These are phyloP conservation scores for Diaporthe humulicola DNA, from an alignment of 2,329 filamentous ascomycete species.

Conservation along the genomic window DNA sequence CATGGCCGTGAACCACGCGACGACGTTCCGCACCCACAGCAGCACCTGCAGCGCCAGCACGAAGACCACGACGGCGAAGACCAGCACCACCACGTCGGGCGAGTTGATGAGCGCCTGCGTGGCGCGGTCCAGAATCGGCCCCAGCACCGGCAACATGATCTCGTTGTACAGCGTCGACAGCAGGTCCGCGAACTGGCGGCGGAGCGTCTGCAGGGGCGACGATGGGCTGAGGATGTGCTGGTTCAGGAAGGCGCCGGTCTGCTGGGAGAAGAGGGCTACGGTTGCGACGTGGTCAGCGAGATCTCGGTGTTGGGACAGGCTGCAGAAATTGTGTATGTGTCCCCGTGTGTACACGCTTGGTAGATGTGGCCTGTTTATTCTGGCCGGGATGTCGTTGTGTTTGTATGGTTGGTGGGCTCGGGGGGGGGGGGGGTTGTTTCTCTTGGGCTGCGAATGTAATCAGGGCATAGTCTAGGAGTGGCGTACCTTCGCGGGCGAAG, in stretches of 20 bases:
- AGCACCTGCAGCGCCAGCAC: slow-evolving; percentile 75
- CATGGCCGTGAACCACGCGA: slow-evolving; percentile 84
- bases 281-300: not conserved
- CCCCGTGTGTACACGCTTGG: not conserved
- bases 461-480: too few species aligned
- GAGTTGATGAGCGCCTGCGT: slow-evolving; percentile 53
- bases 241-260: slow-evolving; percentile 61
- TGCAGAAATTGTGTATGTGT: not conserved
- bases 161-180: slow-evolving; percentile 47
- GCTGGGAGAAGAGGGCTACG: slow-evolving; percentile 51
- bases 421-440: not conserved
- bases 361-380: not conserved
- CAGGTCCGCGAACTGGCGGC: slow-evolving; percentile 50
- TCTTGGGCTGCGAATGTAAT: not conserved
- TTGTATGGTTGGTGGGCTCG: not conserved
- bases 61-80: slow-evolving; percentile 67
- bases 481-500: slow-evolving; percentile 37
- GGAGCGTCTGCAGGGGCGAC: slow-evolving; percentile 59
- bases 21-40: slow-evolving; percentile 76
- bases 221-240: slow-evolving; percentile 62
- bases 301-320: not conserved
- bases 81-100: slow-evolving; percentile 58
- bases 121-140: slow-evolving; percentile 58
- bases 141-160: slow-evolving; percentile 56
- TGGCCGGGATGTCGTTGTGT: not conserved